These are phyloP conservation scores for Cyberlindnera japonica DNA, from an alignment of 805 yeast genomes.

Conservation along the genomic window DNA sequence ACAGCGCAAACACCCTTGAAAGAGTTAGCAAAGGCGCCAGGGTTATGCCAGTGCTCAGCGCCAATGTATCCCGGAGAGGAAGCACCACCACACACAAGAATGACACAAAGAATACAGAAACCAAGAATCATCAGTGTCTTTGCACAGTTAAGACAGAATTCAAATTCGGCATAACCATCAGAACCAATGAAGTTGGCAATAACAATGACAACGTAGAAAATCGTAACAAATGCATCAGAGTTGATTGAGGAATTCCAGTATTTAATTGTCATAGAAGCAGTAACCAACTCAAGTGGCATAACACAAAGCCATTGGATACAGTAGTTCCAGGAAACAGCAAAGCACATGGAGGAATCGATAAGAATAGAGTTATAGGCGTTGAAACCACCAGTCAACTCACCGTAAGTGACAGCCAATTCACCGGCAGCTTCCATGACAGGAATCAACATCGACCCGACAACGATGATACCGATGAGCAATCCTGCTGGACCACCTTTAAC, in stretches of 20 bases:
- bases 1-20: constrained; percentile 66
- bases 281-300: constrained; percentile 52
- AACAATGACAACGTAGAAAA: constrained; percentile 49
- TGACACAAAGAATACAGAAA: constrained; percentile 51
- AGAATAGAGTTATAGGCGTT: constrained; percentile 34
- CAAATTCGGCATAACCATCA: constrained; percentile 67
- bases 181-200: constrained; percentile 56
- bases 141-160: constrained; percentile 49
- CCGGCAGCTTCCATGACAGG: constrained; percentile 62
- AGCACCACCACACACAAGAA: constrained; percentile 58
- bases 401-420: constrained; percentile 39
- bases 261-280: constrained; percentile 48
- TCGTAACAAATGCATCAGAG: constrained; percentile 54
- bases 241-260: constrained; percentile 42
- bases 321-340: constrained; percentile 59
- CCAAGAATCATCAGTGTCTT: constrained; percentile 59
- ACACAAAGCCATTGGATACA: constrained; percentile 53
- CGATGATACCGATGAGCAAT: constrained; percentile 51
- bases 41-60: constrained; percentile 53
- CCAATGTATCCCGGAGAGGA: constrained; percentile 55
- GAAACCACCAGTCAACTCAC: constrained; percentile 37
- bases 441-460: constrained; percentile 59
- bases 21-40: constrained; percentile 43
- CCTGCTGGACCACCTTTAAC: constrained; percentile 63
- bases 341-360: constrained; percentile 55